phyloP scores from a whole-genome alignment of 2,329 filamentous ascomycete genomes.

The Phialemoniopsis sp. region DNA sequence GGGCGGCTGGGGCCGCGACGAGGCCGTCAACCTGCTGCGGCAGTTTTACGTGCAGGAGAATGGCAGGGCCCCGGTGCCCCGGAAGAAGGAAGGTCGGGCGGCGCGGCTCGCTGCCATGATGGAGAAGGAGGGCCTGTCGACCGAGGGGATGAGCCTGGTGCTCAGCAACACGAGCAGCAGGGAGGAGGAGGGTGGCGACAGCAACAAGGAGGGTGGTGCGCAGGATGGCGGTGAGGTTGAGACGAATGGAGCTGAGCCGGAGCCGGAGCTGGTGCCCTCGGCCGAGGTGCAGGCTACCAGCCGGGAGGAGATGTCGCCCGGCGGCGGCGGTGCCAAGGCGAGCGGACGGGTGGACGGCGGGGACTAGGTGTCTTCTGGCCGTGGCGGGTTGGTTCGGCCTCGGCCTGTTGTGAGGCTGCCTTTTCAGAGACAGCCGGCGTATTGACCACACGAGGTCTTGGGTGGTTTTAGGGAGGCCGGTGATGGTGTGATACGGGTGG shows the following conservation, averaged over 20 bases:
- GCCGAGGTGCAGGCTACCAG: background rate
- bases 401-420: too few relatives aligned
- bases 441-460: too few relatives aligned
- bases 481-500: too few relatives aligned
- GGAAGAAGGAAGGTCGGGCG: constrained; percentile 53
- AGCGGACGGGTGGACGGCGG: too few relatives aligned
- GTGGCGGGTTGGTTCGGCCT: too few relatives aligned
- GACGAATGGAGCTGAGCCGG: too few relatives aligned
- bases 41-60: constrained; percentile 99
- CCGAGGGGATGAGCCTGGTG: constrained; percentile 6
- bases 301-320: background rate
- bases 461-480: too few relatives aligned
- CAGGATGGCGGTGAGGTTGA: too few relatives aligned
- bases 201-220: too few relatives aligned
- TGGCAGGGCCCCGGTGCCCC: constrained; percentile 61
- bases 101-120: constrained; percentile 48
- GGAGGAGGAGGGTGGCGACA: too few relatives aligned
- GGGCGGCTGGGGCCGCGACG: constrained; percentile 83
- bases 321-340: constrained; percentile 4
- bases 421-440: too few relatives aligned
- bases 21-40: constrained; percentile 86
- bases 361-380: too few relatives aligned
- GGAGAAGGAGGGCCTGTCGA: constrained; percentile 31
- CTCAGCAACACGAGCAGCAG: background rate
- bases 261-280: constrained; percentile 1